Base-by-base conservation (phyloP, 2,329 filamentous ascomycete genomes). In the Xylariaceae sp. region DNA sequence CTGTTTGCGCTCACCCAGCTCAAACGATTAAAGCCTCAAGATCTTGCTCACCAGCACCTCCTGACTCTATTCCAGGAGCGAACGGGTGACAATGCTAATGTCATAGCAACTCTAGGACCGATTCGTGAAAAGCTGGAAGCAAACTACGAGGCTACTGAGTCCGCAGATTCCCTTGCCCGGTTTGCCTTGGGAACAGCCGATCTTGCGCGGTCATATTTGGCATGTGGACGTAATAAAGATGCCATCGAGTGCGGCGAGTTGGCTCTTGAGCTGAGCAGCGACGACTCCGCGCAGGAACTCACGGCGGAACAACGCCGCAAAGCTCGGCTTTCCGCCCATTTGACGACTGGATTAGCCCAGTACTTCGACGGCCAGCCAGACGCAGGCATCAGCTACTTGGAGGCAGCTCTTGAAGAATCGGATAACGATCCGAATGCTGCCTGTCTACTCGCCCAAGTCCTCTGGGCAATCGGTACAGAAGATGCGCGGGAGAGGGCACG, bases 1-100 rank as follows among this genome's bases (percentile, higher is more conserved):
- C 82, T 97, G 17, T 96, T 97, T 69, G 92, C 90, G 0, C 84
- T 97, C 0, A 86, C 88, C 56, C 94, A 99, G 72, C 79, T 97
- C 2, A 84, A 84, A 58, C 82, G 82, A 6, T 86, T 96, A 66
- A 79, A 81, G 17, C 88, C 90, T 0, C 80, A 83, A 49, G 88
- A 94, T 60, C 73, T 92, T 35, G 80, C 85, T 0, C 90, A 88
- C 67, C 81, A 85, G 6, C 94, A 97, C 68, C 82, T 99, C 4
- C 83, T 85, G 1, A 87, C 90, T 0, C 78, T 97, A 2, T 88
- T 95, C 70, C 81, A 90, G 51, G 94, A 99, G 72, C 86, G 94
- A 9, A 87, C 89, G 2, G 82, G 86, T 15, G 88, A 95, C 67
- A 82, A 84, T 62, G 70, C 75, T 1, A 81, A 82, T 34, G 87